These are phyloP conservation scores for Xeromyces bisporus DNA, from an alignment of 495 filamentous ascomycete species.

Conservation along the genomic window DNA sequence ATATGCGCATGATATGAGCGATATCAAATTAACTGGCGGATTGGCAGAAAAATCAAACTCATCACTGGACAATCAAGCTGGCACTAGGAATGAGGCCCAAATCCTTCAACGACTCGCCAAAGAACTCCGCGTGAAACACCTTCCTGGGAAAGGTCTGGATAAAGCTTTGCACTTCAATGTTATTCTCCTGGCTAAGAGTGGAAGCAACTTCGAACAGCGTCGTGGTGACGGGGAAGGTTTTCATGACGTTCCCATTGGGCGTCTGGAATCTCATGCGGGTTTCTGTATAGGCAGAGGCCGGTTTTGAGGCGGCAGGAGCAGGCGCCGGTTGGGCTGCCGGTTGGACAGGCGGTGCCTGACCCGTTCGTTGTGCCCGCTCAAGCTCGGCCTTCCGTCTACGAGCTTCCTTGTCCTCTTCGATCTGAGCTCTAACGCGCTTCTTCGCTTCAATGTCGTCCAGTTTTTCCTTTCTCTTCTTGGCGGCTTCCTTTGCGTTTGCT, in stretches of 20 bases:
- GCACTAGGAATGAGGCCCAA: constrained; percentile 80
- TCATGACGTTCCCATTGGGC: constrained; percentile 53
- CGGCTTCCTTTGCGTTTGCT: constrained; percentile 78
- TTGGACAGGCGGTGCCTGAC: constrained; percentile 37
- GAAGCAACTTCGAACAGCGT: constrained; percentile 89
- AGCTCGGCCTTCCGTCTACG: constrained; percentile 65
- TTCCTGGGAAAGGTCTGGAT: constrained; percentile 78
- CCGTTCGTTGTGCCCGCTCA: constrained; percentile 70
- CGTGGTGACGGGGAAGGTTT: constrained; percentile 67
- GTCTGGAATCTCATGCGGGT: constrained; percentile 71
- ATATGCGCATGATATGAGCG: too few relatives aligned
- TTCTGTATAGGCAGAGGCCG: constrained; percentile 53
- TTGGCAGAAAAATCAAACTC: too few relatives aligned
- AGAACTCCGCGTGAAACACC: constrained; percentile 61
- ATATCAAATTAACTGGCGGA: too few relatives aligned
- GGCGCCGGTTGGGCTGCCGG: constrained; percentile 20
- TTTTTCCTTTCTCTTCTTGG: constrained; percentile 72
- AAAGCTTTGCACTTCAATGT: constrained; percentile 53
- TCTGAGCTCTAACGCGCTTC: constrained; percentile 74
- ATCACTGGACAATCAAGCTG: constrained; percentile 55
- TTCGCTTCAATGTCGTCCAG: constrained; percentile 72
- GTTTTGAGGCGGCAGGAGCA: constrained; percentile 34
- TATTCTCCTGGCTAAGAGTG: constrained; percentile 46
- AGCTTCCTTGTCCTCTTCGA: constrained; percentile 78
- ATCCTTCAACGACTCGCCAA: constrained; percentile 82